Conservation (phyloP, 2,329 filamentous ascomycete species). For the Arachnomyces sp. region DNA sequence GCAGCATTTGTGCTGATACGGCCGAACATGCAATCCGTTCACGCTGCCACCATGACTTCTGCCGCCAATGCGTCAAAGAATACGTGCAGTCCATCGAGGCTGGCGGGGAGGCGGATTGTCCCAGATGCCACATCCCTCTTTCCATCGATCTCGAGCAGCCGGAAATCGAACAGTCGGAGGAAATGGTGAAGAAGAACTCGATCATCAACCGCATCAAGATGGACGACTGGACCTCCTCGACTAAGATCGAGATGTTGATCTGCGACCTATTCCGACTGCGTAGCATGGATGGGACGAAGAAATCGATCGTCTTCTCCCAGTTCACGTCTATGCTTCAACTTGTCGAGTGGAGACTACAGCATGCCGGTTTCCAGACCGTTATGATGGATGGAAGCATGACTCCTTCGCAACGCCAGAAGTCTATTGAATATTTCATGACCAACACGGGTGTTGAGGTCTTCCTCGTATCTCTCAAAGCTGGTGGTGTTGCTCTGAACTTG, state of each 20-base stretch:
- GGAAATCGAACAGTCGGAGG: slow-evolving; percentile 86
- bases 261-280: slow-evolving; percentile 89
- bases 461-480: slow-evolving; percentile 89
- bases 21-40: slow-evolving; percentile 92
- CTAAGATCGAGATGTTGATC: slow-evolving; percentile 93
- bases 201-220: slow-evolving; percentile 99
- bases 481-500: slow-evolving; percentile 88
- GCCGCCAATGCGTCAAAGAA: slow-evolving; percentile 68
- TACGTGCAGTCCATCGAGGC: slow-evolving; percentile 71
- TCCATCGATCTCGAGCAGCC: slow-evolving; percentile 91
- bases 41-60: slow-evolving; percentile 88
- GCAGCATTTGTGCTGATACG: slow-evolving; percentile 91
- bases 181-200: slow-evolving; percentile 81
- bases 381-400: slow-evolving; percentile 99
- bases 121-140: slow-evolving; percentile 82
- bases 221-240: slow-evolving; percentile 97
- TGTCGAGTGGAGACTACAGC: slow-evolving; percentile 90
- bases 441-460: slow-evolving; percentile 94
- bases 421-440: slow-evolving; percentile 94
- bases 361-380: slow-evolving; percentile 95
- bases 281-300: slow-evolving; percentile 86
- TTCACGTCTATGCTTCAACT: slow-evolving; percentile 97
- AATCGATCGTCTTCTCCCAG: slow-evolving; percentile 95
- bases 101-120: slow-evolving; percentile 58
- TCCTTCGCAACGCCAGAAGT: slow-evolving; percentile 82